Evolutionary conservation across 2,329 filamentous ascomycete genomes (phyloP).

Genomic region (Ilyonectria robusta): DNA sequence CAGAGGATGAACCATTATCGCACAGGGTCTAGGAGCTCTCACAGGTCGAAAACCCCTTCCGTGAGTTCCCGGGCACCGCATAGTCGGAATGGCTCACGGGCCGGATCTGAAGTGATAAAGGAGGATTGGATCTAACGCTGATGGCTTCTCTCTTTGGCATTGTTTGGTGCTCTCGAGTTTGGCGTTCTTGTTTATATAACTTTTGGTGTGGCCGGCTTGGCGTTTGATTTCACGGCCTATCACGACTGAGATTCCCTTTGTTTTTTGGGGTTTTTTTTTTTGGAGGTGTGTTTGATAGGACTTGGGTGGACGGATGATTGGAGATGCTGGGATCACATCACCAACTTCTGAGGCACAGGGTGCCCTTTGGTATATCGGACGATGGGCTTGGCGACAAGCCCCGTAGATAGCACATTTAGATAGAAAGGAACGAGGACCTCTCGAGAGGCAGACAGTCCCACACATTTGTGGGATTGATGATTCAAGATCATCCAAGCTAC

Average conservation of each 20-base stretch:
- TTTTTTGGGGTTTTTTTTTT: conserved; percentile 11
- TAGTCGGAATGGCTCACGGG: conserved; percentile 26
- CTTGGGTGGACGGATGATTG: background rate
- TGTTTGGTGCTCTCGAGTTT: background rate
- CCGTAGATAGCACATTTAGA: conserved; percentile 4
- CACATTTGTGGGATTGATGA: background rate
- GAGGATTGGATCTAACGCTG: conserved; percentile 28
- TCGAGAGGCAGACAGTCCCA: background rate
- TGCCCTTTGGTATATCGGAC: background rate
- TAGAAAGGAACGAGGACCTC: conserved; percentile 8
- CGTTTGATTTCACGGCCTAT: conserved; percentile 15
- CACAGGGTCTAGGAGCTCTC: conserved; percentile 31
- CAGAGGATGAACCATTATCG: conserved; percentile 28
- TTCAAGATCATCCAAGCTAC: background rate
- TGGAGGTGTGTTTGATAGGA: background rate
- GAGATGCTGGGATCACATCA: background rate
- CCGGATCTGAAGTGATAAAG: conserved; percentile 23
- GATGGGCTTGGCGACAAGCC: conserved; percentile 1
- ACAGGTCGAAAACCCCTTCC: conserved; percentile 36
- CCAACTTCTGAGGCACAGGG: background rate
- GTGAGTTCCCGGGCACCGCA: conserved; percentile 37
- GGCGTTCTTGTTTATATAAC: background rate
- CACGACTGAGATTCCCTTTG: conserved; percentile 10
- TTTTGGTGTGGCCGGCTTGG: background rate
- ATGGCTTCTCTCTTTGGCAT: background rate